Base-by-base conservation (phyloP, 805 yeast genomes). In the Hanseniaspora lindneri region DNA sequence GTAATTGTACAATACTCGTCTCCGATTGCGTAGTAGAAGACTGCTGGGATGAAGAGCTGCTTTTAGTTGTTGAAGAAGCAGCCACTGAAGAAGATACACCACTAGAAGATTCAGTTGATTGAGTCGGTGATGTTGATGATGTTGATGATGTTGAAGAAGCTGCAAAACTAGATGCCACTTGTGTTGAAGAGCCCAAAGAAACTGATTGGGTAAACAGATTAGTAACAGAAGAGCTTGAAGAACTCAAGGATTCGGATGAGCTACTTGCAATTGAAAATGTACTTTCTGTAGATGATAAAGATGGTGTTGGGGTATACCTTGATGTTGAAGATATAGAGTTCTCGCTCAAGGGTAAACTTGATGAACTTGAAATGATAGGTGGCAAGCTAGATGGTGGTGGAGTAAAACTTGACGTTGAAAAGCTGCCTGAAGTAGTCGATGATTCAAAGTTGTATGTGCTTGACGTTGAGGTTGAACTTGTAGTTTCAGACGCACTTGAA, bases 31-130 rank as follows among this genome's bases (percentile, higher is more conserved):
- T 21, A 51, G 56, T 17, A 47, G 49, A 27, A 13, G 30, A 27
- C 9, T 9, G 13, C 13, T 27, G 30, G 13, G 30, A 13, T 9
- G 30, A 19, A 41, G 36, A 29, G 44, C 35, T 41, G 20, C 36
- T 52, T n/a, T 27, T 27, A 27, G 8, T 27, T 27, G 29, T 9
- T 9, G 29, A 27, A 27, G 29, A 27, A 27, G 29, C 29, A 27
- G 17, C 58, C 53, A 7, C 58, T n/a, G 54, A 49, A 7, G 39
- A 5, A 11, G 24, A 8, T 3, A n/a, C 27, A 20, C 32, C 10
- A 32, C 10, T 11, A 27, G 29, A 27, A 27, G 11, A 27, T 8
- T 11, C 11, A 27, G 11, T 27, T 27, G 29, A 9, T 27, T 27
- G 10, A 27, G 29, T 9, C 11, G 29, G 10, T 8, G 11, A 8